Base-by-base conservation (phyloP, 352 stramenopile species). In the Phytophthora capsici region DNA sequence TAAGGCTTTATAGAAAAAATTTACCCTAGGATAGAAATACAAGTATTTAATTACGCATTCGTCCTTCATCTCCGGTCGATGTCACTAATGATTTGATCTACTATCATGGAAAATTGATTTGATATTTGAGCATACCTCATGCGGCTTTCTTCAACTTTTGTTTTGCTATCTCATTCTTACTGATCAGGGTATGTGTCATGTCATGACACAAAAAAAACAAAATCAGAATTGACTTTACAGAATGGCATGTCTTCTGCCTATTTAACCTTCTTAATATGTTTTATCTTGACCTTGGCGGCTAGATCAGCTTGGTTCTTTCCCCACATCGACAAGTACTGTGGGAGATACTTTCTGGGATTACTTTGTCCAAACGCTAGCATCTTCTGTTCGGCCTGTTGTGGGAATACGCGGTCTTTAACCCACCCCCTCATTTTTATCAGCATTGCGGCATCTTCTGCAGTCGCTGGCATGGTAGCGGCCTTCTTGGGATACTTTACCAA, bases 401-500 rank as follows among this genome's bases (percentile, higher is more conserved):
- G 55, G 10, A 48, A 32, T n/a, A 56, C 22, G 17, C 8, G 22
- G 3, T 63, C 19, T 9, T 22, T 28, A 28, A 56, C 5, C 55
- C 55, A 55, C n/a, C 55, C 28, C 16, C 56, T 30, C 32, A 48
- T 36, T 13, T 57, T 57, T 9, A 48, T 10, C 16, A 14, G 6
- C 50, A 48, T 57, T 12, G 44, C 44, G 37, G 23, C 44, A 47
- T 63, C 55, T 41, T 55, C 30, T 13, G 55, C 43, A 10, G 55
- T 48, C n/a, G 37, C 38, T 7, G 55, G 55, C 6, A 56, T 4
- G 14, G 28, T 34, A 34, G 9, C 28, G 7, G 28, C 44, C 28
- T 64, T 64, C 26, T 37, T 19, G 4, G 43, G 57, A 46, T 63
- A 56, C 25, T 63, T 56, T 30, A 30, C 55, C 30, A 30, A 22